Percentiles rank a stretch among this genome's conserved stretches.
Evolutionary conservation across 2,329 filamentous ascomycete genomes (phyloP).

Genomic region (Penicillium sp.): DNA sequence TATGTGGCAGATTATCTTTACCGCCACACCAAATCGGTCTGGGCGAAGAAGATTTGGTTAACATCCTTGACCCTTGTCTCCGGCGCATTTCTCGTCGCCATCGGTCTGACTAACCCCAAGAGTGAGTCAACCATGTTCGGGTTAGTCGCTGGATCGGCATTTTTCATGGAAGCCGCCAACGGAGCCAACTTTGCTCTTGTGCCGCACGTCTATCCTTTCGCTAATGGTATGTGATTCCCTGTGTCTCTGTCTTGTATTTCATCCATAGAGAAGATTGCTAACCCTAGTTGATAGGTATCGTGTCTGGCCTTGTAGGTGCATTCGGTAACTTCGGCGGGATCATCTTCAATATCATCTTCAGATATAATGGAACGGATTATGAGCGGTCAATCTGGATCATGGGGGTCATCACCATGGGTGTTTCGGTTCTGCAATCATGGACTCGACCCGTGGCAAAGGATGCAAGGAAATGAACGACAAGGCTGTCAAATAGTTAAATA

Average conservation of each 20-base stretch:
- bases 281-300: conserved; percentile 39
- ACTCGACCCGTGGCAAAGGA: conserved; percentile 53
- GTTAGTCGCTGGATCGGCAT: conserved; percentile 69
- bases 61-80: conserved; percentile 54
- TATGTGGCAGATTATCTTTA: conserved; percentile 56
- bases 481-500: background rate
- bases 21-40: conserved; percentile 48
- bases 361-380: conserved; percentile 68
- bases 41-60: conserved; percentile 63
- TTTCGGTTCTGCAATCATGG: conserved; percentile 66
- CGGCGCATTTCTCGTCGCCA: conserved; percentile 59
- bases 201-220: conserved; percentile 77
- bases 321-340: conserved; percentile 82
- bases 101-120: conserved; percentile 61
- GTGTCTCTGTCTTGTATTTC: background rate
- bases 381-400: conserved; percentile 75
- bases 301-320: conserved; percentile 75
- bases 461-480: background rate
- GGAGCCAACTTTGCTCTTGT: conserved; percentile 83
- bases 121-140: conserved; percentile 66
- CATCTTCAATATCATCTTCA: conserved; percentile 77
- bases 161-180: conserved; percentile 82
- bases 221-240: conserved; percentile 59
- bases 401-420: conserved; percentile 66
- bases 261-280: background rate